phyloP scores from a whole-genome alignment of 2,329 filamentous ascomycete species.

The Fusarium papillatum region DNA sequence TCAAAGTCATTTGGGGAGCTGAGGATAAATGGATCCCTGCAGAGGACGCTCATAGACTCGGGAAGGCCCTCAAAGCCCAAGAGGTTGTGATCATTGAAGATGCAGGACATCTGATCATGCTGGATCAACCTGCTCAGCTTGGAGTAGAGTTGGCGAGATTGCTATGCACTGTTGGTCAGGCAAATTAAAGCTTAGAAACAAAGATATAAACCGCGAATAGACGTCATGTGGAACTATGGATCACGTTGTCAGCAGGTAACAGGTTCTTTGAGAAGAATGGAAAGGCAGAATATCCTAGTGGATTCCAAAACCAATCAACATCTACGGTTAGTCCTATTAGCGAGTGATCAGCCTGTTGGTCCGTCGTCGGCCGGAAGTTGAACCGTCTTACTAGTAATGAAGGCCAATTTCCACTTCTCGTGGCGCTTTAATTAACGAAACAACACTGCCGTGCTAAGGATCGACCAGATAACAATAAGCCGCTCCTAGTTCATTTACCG shows the following conservation, averaged over 20 bases:
- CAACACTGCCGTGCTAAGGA: neutral
- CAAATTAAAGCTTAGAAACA: neutral
- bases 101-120: constrained; percentile 60
- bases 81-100: constrained; percentile 49
- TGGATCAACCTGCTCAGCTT: constrained; percentile 56
- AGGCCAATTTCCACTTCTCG: neutral
- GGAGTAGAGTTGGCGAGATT: constrained; percentile 54
- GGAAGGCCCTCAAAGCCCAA: constrained; percentile 46
- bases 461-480: neutral
- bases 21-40: constrained; percentile 59
- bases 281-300: neutral
- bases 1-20: constrained; percentile 59
- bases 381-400: neutral
- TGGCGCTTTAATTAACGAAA: neutral
- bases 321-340: neutral
- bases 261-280: neutral
- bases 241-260: neutral
- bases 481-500: neutral
- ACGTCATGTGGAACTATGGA: neutral
- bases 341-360: neutral
- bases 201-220: neutral
- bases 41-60: constrained; percentile 48
- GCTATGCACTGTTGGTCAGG: constrained; percentile 29
- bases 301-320: neutral
- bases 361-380: neutral